These are phyloP conservation scores for Coniochaeta sp. DNA, from an alignment of 2,329 filamentous ascomycete species.

Conservation along the genomic window DNA sequence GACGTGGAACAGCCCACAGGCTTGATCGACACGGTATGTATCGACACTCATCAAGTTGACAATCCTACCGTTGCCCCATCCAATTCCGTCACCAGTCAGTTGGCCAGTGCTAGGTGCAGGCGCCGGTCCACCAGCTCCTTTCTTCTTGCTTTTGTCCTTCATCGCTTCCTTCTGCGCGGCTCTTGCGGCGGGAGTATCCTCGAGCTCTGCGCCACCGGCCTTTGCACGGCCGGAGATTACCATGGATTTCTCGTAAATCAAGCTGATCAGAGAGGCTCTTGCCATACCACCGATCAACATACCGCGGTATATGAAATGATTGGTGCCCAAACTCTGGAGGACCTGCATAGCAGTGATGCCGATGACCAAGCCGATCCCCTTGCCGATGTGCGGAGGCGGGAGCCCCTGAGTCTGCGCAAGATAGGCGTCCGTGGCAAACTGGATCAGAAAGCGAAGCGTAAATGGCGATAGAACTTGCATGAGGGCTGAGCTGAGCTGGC, in stretches of 20 bases:
- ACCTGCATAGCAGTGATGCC: slow-evolving; percentile 84
- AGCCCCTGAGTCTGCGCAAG: slow-evolving; percentile 42
- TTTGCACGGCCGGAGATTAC: slow-evolving; percentile 79
- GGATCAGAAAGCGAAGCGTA: slow-evolving; percentile 76
- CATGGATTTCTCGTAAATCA: slow-evolving; percentile 92
- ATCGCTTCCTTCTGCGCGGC: slow-evolving; percentile 25
- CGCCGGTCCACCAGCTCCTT: slow-evolving; percentile 31
- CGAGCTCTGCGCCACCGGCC: slow-evolving; percentile 62
- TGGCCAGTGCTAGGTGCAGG: not conserved
- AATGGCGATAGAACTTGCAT: slow-evolving; percentile 81
- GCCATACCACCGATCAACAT: slow-evolving; percentile 86
- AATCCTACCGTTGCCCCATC: slow-evolving; percentile 89
- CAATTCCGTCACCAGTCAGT: slow-evolving; percentile 60
- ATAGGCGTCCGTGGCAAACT: slow-evolving; percentile 76
- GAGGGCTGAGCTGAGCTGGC: slow-evolving; percentile 64
- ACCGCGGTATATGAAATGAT: slow-evolving; percentile 87
- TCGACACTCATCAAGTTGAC: slow-evolving; percentile 94
- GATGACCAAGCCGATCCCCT: slow-evolving; percentile 74
- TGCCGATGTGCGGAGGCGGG: slow-evolving; percentile 60
- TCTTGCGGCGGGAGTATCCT: slow-evolving; percentile 34
- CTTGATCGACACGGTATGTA: slow-evolving; percentile 86
- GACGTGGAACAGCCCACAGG: slow-evolving; percentile 83
- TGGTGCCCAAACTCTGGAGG: slow-evolving; percentile 69
- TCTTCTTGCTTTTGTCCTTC: slow-evolving; percentile 27
- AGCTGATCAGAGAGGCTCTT: slow-evolving; percentile 71